phyloP scores from a whole-genome alignment of 75 land plant genomes.

The Cupressus sempervirens region DNA sequence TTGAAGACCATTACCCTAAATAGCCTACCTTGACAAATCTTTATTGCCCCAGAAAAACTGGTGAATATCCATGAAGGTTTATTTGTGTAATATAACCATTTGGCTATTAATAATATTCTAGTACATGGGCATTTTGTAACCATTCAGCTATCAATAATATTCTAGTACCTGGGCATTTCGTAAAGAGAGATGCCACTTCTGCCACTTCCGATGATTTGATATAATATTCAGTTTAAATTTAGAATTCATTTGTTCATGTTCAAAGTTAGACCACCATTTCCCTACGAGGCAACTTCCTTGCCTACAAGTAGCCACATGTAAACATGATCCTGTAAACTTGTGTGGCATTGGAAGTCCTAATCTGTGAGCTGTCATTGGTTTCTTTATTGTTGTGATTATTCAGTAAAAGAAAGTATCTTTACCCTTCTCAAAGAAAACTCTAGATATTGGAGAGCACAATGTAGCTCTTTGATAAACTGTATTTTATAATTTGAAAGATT shows the following conservation, averaged over 20 bases:
- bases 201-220: not conserved
- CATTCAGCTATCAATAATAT: not conserved
- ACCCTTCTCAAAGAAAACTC: not conserved
- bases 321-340: not conserved
- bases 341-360: not conserved
- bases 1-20: slow-evolving; percentile 6
- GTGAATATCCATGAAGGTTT: not conserved
- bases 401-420: not conserved
- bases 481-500: not conserved
- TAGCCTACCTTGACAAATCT: not conserved
- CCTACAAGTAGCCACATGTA: not conserved
- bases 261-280: not conserved
- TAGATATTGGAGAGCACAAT: not conserved
- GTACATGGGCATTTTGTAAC: not conserved
- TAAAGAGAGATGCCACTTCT: not conserved
- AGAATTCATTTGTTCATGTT: not conserved
- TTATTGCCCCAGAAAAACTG: not conserved
- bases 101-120: not conserved
- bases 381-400: not conserved
- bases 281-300: not conserved
- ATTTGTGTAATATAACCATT: slow-evolving; percentile 1
- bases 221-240: not conserved
- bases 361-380: not conserved
- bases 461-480: not conserved
- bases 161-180: not conserved